Percentiles rank a stretch among this genome's conserved stretches.
Evolutionary conservation across 192 early-diverging fungal genomes (phyloP).

Genomic region (Powellomyces hirtus): DNA sequence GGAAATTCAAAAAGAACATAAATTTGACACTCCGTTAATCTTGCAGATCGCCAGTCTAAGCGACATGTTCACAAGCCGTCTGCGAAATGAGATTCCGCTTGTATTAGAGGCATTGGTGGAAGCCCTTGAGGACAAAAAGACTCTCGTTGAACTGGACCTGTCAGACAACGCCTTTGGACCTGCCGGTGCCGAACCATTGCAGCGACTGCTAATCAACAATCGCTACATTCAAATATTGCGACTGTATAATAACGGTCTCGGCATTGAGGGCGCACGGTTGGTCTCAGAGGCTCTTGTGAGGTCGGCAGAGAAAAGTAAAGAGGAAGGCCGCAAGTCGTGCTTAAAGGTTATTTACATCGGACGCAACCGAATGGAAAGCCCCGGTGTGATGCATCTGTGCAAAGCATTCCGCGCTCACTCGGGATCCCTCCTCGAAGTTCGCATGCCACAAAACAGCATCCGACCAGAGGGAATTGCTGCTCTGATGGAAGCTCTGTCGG

Average conservation of each 20-base stretch:
- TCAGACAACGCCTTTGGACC: conserved; percentile 98
- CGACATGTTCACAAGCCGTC: conserved; percentile 93
- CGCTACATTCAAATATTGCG: conserved; percentile 77
- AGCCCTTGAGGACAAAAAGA: conserved; percentile 73
- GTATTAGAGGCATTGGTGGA: conserved; percentile 79
- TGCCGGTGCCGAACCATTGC: conserved; percentile 83
- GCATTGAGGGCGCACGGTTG: conserved; percentile 82
- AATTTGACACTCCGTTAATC: not conserved
- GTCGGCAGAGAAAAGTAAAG: conserved; percentile 68
- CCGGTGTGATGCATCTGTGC: conserved; percentile 71
- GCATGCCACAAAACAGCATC: conserved; percentile 97
- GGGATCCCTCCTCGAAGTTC: conserved; percentile 72
- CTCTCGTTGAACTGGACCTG: conserved; percentile 62
- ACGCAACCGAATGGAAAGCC: conserved; percentile 91
- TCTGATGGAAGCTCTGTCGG: conserved; percentile 64
- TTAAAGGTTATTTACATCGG: conserved; percentile 84
- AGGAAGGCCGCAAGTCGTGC: conserved; percentile 59
- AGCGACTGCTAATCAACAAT: conserved; percentile 80
- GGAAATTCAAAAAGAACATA: too few species aligned
- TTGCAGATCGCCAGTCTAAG: conserved; percentile 74
- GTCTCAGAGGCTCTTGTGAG: conserved; percentile 81
- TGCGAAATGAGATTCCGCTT: conserved; percentile 84
- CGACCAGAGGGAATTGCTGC: conserved; percentile 88
- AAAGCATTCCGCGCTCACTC: conserved; percentile 77
- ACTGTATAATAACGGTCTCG: conserved; percentile 97